These are phyloP conservation scores for Saccharomycopsis babjevae DNA, from an alignment of 805 yeast genomes.

Conservation along the genomic window DNA sequence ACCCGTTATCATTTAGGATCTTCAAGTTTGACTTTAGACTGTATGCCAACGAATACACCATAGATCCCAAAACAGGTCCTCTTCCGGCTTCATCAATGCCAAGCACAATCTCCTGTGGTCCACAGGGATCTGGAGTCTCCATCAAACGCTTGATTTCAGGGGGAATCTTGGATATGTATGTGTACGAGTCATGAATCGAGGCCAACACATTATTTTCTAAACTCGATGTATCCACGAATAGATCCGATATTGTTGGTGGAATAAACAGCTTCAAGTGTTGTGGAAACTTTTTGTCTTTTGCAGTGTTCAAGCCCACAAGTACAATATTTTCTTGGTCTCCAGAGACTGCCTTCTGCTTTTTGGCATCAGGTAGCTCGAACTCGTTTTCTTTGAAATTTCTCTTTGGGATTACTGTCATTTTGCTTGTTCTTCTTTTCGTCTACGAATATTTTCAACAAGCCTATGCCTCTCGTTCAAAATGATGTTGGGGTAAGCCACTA, in stretches of 20 bases:
- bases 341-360: background rate
- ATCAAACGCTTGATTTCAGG: background rate
- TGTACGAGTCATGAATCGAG: conserved; percentile 13
- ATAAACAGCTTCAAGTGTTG: background rate
- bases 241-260: conserved; percentile 4
- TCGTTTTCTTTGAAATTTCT: too few species aligned
- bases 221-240: background rate
- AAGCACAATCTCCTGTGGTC: conserved; percentile 29
- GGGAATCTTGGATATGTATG: conserved; percentile 16
- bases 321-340: background rate
- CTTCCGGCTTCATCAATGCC: conserved; percentile 99
- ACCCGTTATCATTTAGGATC: conserved; percentile 49
- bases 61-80: conserved; percentile 96
- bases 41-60: conserved; percentile 91
- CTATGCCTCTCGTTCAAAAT: too few species aligned
- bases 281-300: conserved; percentile 1
- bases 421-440: too few species aligned
- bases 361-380: background rate
- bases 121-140: background rate
- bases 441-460: too few species aligned
- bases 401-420: too few species aligned
- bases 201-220: background rate
- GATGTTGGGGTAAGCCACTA: too few species aligned
- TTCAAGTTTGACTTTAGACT: conserved; percentile 44
- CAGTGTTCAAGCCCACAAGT: background rate